phyloP scores from a whole-genome alignment of 164 flowering plant genomes.

The Sedum album region DNA sequence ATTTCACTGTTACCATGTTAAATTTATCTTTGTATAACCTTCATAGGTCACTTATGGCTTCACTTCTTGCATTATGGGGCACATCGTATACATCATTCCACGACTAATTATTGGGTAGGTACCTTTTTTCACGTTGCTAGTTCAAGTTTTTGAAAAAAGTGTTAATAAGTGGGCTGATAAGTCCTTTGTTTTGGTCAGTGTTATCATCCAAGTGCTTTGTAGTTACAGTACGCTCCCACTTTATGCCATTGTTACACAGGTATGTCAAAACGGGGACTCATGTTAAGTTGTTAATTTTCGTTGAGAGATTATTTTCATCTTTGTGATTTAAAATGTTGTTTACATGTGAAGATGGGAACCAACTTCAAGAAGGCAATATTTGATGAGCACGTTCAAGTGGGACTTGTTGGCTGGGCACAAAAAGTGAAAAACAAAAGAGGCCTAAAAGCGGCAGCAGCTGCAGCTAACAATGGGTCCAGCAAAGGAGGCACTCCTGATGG shows the following conservation, averaged over 20 bases:
- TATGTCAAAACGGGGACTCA: conserved; percentile 10
- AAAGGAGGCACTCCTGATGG: background rate
- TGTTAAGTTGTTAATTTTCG: no score
- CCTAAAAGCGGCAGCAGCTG: conserved; percentile 11
- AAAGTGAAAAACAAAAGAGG: conserved; percentile 34
- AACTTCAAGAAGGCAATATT: conserved; percentile 39
- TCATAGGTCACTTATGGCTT: background rate
- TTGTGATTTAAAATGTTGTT: background rate
- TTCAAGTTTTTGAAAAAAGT: background rate
- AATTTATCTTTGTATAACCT: no score
- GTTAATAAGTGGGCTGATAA: background rate
- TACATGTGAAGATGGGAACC: conserved; percentile 18
- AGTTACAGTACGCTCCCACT: conserved; percentile 43
- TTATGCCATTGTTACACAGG: conserved; percentile 66
- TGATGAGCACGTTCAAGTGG: conserved; percentile 35
- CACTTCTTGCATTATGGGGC: background rate
- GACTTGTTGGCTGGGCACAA: conserved; percentile 43
- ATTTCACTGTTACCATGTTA: no score
- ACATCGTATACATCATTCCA: background rate
- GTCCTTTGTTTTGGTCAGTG: conserved; percentile 13
- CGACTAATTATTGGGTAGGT: background rate
- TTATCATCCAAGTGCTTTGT: conserved; percentile 30
- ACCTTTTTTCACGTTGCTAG: background rate
- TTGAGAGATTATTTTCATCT: background rate
- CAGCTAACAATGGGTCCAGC: background rate